phyloP scores from a whole-genome alignment of 2,329 filamentous ascomycete species.

The Fonsecaea multimorphosa region DNA sequence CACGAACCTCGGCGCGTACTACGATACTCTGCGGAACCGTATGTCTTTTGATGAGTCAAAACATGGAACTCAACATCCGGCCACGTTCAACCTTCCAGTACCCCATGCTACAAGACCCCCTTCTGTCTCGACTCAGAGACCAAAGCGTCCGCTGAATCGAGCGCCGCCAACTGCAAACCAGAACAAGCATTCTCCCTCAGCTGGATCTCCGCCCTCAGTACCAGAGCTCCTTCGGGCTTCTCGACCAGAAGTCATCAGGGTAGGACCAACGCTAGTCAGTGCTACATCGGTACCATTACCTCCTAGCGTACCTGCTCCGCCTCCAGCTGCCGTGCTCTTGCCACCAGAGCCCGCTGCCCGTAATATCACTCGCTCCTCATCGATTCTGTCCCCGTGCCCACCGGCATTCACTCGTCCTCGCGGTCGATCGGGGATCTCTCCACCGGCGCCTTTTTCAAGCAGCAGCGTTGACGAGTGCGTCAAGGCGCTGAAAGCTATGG shows the following conservation, averaged over 20 bases:
- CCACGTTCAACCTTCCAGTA: not conserved
- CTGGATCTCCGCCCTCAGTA: not conserved
- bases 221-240: not conserved
- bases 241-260: not conserved
- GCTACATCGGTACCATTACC: not conserved
- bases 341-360: not conserved
- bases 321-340: not conserved
- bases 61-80: not conserved
- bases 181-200: not conserved
- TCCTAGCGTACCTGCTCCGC: not conserved
- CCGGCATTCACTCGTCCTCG: constrained; percentile 9
- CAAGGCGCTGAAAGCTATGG: constrained; percentile 48
- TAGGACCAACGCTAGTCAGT: not conserved
- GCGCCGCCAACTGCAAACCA: not conserved
- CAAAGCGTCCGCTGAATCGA: not conserved
- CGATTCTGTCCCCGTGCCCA: constrained; percentile 9
- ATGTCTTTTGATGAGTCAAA: not conserved
- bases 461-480: constrained; percentile 45
- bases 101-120: not conserved
- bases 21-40: not conserved
- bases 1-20: not conserved
- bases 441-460: constrained; percentile 20
- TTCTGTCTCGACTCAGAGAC: not conserved
- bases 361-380: not conserved
- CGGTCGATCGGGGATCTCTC: constrained; percentile 10